Evolutionary conservation across 306 rosid genomes (phyloP), one percentile per base, ranked within the genome.

Genomic region (Ormosia emarginata): DNA sequence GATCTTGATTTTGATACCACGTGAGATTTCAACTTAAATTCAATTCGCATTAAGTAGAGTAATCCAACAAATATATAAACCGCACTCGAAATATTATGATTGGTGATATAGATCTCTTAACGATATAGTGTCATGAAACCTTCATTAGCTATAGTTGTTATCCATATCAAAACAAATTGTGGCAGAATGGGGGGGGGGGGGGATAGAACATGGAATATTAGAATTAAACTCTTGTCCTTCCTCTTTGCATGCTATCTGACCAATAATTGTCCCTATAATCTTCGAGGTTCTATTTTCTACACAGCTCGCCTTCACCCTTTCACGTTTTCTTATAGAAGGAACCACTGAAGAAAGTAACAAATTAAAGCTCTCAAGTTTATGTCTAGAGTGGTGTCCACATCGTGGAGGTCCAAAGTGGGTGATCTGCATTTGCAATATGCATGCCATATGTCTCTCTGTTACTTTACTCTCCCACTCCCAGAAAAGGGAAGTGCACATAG

Each of bases 381-480:
- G 40, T 75, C 13, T 67, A 66, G 71, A 49, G 73, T 71, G 71
- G 66, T 71, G 71, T 65, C 83, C 80, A 83, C 83, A 55, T 71
- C 57, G 7, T 74, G 79, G 40, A 75, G 62, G 49, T 17, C 62
- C 36, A 74, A 67, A 67, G 46, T 0, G 53, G 11, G 17, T 34
- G 30, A 18, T 30, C 30, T 47, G 50, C 47, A 57, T 15, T 61
- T 50, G 70, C 79, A 41, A 49, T 61, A 29, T 36, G 46, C 44
- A 67, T 65, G 64, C 17, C n/a, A 13, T 7, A 44, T 46, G 63
- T 57, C 44, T 56, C 71, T 75, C 1, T 82, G 77, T 75, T 67
- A 44, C 77, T 75, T 56, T 49, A 49, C 30, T 2, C 56, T 44
- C 33, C 78, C 71, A 66, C 58, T 75, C 78, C 39, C 59, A 30